phyloP scores from a whole-genome alignment of 306 rosid species.

The Canavalia ensiformis region DNA sequence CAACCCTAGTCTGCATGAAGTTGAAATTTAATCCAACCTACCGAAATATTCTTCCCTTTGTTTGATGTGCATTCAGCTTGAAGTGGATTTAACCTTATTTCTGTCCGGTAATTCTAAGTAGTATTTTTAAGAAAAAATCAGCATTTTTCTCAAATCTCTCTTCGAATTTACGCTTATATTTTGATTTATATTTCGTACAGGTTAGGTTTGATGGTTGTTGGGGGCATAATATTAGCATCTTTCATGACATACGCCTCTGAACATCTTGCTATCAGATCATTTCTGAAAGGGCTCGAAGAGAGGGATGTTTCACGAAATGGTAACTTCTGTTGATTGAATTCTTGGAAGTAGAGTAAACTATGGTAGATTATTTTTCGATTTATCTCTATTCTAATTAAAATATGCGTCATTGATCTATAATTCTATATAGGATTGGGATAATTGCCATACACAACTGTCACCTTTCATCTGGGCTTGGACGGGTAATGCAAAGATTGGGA shows the following conservation, averaged over 20 bases:
- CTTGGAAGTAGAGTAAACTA: conserved; percentile 39
- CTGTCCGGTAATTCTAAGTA: neutral
- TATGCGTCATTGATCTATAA: conserved; percentile 18
- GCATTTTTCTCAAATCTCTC: conserved; percentile 12
- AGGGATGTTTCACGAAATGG: conserved; percentile 58
- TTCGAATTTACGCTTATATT: neutral
- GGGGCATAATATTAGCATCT: conserved; percentile 70
- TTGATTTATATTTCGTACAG: conserved; percentile 56
- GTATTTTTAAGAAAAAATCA: neutral
- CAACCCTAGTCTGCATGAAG: conserved; percentile 5
- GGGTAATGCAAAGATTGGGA: conserved; percentile 4
- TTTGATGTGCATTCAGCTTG: conserved; percentile 34
- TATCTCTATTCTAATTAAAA: conserved; percentile 31
- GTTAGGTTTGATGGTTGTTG: conserved; percentile 83
- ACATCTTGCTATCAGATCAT: conserved; percentile 84
- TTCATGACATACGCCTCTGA: conserved; percentile 89
- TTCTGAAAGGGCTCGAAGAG: conserved; percentile 75
- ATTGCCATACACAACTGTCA: conserved; percentile 1
- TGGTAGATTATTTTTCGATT: conserved; percentile 29
- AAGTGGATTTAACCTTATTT: conserved; percentile 20
- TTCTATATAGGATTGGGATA: neutral
- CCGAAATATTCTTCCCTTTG: conserved; percentile 8
- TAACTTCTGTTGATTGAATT: conserved; percentile 60
- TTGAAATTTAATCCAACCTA: conserved; percentile 26
- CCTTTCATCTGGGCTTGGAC: conserved; percentile 5